Conservation (phyloP, 768 basidiomycete species). For the Leccinum longicurvipes region DNA sequence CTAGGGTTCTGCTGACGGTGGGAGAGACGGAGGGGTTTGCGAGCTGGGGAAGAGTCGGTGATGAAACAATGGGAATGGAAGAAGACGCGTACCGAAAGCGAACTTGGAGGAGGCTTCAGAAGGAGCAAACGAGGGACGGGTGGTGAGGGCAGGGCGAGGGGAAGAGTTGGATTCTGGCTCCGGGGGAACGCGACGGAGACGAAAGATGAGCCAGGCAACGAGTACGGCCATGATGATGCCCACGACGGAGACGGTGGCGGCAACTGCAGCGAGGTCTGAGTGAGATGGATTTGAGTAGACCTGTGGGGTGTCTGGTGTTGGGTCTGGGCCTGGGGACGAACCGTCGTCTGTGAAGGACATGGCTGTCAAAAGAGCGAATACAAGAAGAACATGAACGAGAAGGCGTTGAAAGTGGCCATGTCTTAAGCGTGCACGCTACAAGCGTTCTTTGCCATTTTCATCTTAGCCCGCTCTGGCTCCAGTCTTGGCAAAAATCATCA, state of each 20-base stretch:
- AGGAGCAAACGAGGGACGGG: constrained; percentile 22
- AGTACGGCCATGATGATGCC: constrained; percentile 24
- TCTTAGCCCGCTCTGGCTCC: background rate
- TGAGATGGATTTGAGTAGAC: constrained; percentile 14
- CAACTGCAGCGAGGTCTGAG: constrained; percentile 22
- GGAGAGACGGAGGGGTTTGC: constrained; percentile 25
- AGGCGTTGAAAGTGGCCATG: background rate
- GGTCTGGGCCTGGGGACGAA: background rate
- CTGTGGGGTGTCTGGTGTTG: background rate
- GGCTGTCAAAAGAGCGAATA: background rate
- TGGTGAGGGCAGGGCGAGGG: constrained; percentile 1
- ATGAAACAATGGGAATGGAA: background rate
- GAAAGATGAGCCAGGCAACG: constrained; percentile 25
- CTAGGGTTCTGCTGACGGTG: constrained; percentile 16
- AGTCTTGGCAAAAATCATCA: background rate
- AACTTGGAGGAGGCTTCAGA: constrained; percentile 29
- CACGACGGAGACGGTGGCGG: constrained; percentile 23
- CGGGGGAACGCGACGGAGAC: constrained; percentile 18
- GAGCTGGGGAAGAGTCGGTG: constrained; percentile 6
- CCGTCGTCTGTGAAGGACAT: constrained; percentile 1
- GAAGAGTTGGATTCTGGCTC: background rate
- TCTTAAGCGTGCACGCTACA: background rate
- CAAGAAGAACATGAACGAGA: background rate
- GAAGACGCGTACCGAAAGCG: constrained; percentile 20
- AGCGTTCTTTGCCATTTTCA: background rate